Conservation (phyloP, 1,139 yeast species). For the Taiozyma sp. region DNA sequence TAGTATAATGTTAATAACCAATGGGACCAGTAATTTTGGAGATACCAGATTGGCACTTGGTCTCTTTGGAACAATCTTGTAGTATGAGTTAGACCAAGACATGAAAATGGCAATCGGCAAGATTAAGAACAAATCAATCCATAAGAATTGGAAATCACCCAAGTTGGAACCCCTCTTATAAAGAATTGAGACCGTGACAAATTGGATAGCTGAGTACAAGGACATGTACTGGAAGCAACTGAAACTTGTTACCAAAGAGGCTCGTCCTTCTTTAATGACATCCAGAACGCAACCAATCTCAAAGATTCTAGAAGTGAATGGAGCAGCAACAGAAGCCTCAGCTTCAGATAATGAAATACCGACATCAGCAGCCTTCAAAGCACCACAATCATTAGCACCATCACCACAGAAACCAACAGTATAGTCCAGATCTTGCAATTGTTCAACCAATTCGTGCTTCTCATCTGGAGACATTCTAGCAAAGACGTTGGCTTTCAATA, state of each 20-base stretch:
- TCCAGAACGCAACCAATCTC: constrained; percentile 91
- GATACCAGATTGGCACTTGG: constrained; percentile 95
- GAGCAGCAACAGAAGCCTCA: constrained; percentile 98
- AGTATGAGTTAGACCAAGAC: constrained; percentile 93
- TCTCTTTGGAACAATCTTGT: constrained; percentile 55
- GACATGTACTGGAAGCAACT: constrained; percentile 98
- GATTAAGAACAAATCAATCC: constrained; percentile 85
- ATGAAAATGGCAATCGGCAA: constrained; percentile 92
- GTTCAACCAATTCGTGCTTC: constrained; percentile 90
- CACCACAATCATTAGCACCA: constrained; percentile 97
- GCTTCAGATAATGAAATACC: constrained; percentile 96
- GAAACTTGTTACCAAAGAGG: constrained; percentile 90
- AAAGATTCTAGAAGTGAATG: constrained; percentile 85
- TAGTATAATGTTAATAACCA: constrained; percentile 64
- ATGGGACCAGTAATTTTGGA: constrained; percentile 76
- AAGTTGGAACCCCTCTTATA: constrained; percentile 87
- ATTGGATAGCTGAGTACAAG: constrained; percentile 92
- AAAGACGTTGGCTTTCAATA: constrained; percentile 71
- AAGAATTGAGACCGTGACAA: constrained; percentile 75
- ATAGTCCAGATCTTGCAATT: constrained; percentile 75
- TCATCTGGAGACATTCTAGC: constrained; percentile 99
- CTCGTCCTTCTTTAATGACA: constrained; percentile 90
- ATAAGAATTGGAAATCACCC: constrained; percentile 96
- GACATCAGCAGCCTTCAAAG: constrained; percentile 93
- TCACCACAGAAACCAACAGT: constrained; percentile 98